A percentile compares a stretch with the other conserved stretches of the same genome.
Conservation (phyloP, 1,139 yeast genomes). For the Taiozyma sp. region DNA sequence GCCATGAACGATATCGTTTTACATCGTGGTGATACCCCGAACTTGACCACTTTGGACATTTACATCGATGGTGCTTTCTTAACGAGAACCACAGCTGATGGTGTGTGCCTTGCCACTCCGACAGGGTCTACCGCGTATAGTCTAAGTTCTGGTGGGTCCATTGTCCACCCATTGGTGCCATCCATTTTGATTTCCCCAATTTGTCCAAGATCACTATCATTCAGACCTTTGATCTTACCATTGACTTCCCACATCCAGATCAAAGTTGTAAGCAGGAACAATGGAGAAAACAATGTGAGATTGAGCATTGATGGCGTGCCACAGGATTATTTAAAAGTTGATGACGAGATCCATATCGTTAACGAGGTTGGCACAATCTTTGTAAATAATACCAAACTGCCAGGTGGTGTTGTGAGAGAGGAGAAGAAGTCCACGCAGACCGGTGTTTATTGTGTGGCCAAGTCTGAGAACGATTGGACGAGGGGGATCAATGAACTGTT, state of each 20-base stretch:
- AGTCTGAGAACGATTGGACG: constrained; percentile 86
- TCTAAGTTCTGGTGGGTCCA: constrained; percentile 85
- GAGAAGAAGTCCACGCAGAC: constrained; percentile 26
- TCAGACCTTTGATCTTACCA: constrained; percentile 82
- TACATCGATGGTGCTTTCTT: constrained; percentile 75
- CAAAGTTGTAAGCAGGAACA: constrained; percentile 41
- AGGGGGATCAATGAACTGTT: constrained; percentile 79
- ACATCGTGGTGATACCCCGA: constrained; percentile 88
- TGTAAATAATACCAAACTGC: constrained; percentile 40
- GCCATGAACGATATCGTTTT: constrained; percentile 91
- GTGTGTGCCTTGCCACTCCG: constrained; percentile 80
- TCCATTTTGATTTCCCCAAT: constrained; percentile 84
- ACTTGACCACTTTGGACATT: constrained; percentile 76
- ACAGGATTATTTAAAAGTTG: constrained; percentile 61
- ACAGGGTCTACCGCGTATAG: constrained; percentile 97
- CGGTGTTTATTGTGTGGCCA: constrained; percentile 90
- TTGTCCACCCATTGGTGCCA: constrained; percentile 84
- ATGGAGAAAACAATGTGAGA: constrained; percentile 38
- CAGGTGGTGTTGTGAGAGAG: constrained; percentile 22
- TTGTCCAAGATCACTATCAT: constrained; percentile 83
- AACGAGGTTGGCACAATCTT: constrained; percentile 55
- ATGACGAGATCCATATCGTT: constrained; percentile 74
- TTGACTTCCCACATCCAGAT: constrained; percentile 65
- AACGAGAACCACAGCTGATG: constrained; percentile 91
- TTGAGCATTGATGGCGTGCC: constrained; percentile 80